These are phyloP conservation scores for Colletotrichum eremochloae DNA, from an alignment of 2,329 filamentous ascomycete genomes.

Conservation along the genomic window DNA sequence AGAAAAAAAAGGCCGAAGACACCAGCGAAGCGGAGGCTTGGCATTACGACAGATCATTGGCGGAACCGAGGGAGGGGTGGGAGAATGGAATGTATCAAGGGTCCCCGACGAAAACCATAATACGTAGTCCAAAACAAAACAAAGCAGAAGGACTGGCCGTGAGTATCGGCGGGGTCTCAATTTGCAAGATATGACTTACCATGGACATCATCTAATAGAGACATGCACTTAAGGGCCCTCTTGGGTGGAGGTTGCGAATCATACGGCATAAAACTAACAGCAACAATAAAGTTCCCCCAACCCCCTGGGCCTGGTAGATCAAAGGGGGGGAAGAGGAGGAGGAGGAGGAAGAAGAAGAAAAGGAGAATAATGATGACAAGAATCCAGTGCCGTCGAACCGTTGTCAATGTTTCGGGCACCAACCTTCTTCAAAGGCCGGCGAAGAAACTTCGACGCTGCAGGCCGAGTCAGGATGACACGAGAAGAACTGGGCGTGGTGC, in stretches of 20 bases:
- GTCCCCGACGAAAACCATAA: background rate
- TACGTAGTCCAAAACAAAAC: background rate
- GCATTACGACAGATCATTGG: constrained; percentile 10
- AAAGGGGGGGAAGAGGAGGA: background rate
- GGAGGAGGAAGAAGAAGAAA: background rate
- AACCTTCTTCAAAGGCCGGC: background rate
- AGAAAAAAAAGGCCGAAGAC: background rate
- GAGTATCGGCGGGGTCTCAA: background rate
- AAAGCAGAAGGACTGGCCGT: background rate
- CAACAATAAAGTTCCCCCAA: constrained; percentile 17
- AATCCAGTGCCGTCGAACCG: background rate
- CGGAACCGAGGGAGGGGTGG: background rate
- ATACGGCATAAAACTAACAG: background rate
- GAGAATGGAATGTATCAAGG: constrained; percentile 19
- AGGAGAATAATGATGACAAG: background rate
- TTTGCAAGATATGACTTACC: background rate
- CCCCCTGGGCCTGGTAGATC: constrained; percentile 14
- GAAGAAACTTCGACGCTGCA: constrained; percentile 16
- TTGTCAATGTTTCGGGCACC: constrained; percentile 1
- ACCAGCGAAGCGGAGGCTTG: constrained; percentile 15
- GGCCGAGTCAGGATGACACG: constrained; percentile 35
- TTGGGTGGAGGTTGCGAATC: constrained; percentile 19
- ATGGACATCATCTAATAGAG: background rate
- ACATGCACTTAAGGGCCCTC: background rate
- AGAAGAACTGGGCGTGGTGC: constrained; percentile 17